phyloP scores from a whole-genome alignment of 192 early-diverging fungal genomes.

The Jimgerdemannia flammicorona region DNA sequence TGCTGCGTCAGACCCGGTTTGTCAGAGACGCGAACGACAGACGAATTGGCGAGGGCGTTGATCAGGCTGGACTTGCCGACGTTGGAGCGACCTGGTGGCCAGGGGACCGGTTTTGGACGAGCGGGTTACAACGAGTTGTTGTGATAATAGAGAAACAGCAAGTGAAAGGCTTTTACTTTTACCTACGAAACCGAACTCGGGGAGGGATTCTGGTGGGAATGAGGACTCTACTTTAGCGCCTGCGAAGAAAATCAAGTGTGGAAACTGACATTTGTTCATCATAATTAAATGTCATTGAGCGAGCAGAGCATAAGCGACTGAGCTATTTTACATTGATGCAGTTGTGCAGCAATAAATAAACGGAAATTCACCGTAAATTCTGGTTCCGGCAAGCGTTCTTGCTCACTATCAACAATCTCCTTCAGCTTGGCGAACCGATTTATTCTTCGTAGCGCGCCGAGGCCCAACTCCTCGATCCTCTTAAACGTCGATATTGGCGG shows the following conservation, averaged over 20 bases:
- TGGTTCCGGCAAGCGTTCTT: constrained; percentile 10
- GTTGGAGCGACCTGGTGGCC: constrained; percentile 60
- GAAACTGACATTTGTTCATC: constrained; percentile 20
- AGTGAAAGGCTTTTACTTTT: background rate
- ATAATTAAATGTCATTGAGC: too few relatives aligned
- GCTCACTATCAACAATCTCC: constrained; percentile 5
- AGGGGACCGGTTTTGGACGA: background rate
- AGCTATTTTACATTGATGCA: too few relatives aligned
- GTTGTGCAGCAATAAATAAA: too few relatives aligned
- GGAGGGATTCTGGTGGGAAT: constrained; percentile 25
- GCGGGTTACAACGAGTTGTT: background rate
- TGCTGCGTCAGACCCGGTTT: constrained; percentile 78
- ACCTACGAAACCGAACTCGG: constrained; percentile 43
- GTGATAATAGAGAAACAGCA: too few relatives aligned
- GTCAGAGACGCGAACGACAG: constrained; percentile 60
- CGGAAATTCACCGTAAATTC: constrained; percentile 5
- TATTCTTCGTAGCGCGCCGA: constrained; percentile 27
- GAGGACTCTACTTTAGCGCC: constrained; percentile 37
- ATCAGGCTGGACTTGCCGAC: constrained; percentile 79
- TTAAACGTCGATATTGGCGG: constrained; percentile 21
- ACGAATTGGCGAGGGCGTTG: constrained; percentile 60
- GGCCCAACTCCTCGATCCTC: constrained; percentile 24
- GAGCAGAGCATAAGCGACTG: too few relatives aligned
- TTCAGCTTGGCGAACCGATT: constrained; percentile 21
- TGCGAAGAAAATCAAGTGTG: constrained; percentile 35